phyloP scores from a whole-genome alignment of 345 rosid species.

The Rubroshorea leprosula region DNA sequence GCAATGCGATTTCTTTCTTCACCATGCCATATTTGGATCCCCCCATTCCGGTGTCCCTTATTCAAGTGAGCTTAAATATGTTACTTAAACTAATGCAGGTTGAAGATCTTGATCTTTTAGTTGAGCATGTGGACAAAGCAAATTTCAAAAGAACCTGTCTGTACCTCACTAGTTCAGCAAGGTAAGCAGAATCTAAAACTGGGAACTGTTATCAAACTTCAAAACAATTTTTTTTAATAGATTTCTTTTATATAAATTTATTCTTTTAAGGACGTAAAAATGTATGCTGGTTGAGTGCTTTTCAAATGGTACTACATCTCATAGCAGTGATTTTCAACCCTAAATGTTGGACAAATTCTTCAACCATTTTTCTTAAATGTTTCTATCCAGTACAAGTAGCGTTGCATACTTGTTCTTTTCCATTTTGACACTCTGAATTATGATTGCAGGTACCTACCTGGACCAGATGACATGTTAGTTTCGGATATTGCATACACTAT shows the following conservation, averaged over 20 bases:
- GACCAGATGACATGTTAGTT: constrained; percentile 81
- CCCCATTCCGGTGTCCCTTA: background rate
- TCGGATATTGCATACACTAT: constrained; percentile 72
- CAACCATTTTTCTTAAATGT: too few relatives aligned
- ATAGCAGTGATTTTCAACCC: too few relatives aligned
- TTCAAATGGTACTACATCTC: too few relatives aligned
- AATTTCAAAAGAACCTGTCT: constrained; percentile 92
- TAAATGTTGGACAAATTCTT: too few relatives aligned
- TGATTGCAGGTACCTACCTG: constrained; percentile 72
- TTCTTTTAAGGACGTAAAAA: background rate
- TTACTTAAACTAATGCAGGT: constrained; percentile 36
- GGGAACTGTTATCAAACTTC: background rate
- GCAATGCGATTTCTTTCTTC: too few relatives aligned
- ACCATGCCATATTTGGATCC: too few relatives aligned
- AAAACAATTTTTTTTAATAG: background rate
- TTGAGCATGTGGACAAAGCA: constrained; percentile 68
- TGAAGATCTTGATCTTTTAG: constrained; percentile 85
- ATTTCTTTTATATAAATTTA: background rate
- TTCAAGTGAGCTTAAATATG: constrained; percentile 2
- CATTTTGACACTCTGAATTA: constrained; percentile 16
- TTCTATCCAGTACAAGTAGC: too few relatives aligned
- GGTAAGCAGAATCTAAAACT: constrained; percentile 30
- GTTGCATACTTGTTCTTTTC: too few relatives aligned
- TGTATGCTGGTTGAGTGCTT: too few relatives aligned
- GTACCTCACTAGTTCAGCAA: constrained; percentile 85